Evolutionary conservation across 331 rosid species (phyloP).

Genomic region (Cucumis variabilis): DNA sequence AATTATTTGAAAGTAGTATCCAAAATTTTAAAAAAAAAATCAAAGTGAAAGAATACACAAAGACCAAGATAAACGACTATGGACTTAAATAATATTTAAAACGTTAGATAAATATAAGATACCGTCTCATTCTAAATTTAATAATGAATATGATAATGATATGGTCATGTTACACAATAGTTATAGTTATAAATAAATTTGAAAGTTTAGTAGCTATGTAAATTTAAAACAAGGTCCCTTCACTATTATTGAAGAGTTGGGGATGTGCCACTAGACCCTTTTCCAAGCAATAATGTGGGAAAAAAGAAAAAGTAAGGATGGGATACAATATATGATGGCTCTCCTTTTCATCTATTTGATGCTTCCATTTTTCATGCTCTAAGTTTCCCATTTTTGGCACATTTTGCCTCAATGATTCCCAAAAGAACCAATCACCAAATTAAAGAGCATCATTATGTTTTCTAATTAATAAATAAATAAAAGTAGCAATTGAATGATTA

Average conservation of each 20-base stretch:
- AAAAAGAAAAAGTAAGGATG: not conserved
- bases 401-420: not conserved
- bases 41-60: no score
- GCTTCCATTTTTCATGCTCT: constrained; percentile 1
- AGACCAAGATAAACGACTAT: no score
- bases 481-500: not conserved
- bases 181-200: not conserved
- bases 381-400: constrained; percentile 14
- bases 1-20: no score
- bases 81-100: no score
- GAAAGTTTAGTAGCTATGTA: not conserved
- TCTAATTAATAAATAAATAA: not conserved
- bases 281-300: not conserved
- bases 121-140: not conserved
- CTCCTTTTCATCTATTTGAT: not conserved
- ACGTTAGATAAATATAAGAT: not conserved
- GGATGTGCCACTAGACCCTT: not conserved
- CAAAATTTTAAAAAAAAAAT: no score
- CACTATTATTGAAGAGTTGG: not conserved
- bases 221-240: not conserved
- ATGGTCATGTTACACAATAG: not conserved
- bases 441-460: not conserved
- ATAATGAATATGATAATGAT: not conserved
- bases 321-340: not conserved
- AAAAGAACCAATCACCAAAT: not conserved